A percentile compares a stretch with the other conserved stretches of the same genome.
phyloP scores from a whole-genome alignment of 306 rosid species.

The Dryas drummondii region DNA sequence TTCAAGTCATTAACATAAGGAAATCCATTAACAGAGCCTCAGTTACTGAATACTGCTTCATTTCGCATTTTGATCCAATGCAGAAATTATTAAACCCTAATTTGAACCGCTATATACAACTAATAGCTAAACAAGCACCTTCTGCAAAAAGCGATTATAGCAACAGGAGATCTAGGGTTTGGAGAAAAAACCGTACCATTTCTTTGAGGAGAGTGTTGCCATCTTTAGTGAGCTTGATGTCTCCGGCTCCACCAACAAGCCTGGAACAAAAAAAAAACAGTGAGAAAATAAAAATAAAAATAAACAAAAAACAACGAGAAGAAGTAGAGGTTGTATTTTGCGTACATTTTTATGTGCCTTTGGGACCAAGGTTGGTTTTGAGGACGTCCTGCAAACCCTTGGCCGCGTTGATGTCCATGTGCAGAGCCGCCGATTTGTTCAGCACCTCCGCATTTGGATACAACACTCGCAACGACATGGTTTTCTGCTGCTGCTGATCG shows the following conservation, averaged over 20 bases:
- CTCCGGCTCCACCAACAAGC: constrained; percentile 98
- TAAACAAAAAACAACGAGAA: neutral
- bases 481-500: neutral
- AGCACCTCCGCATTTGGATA: constrained; percentile 98
- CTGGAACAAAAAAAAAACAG: constrained; percentile 28
- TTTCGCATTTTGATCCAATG: neutral
- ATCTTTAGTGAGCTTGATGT: constrained; percentile 93
- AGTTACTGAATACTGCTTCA: neutral
- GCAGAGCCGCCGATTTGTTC: constrained; percentile 93
- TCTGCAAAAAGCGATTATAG: neutral
- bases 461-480: constrained; percentile 71
- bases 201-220: constrained; percentile 95
- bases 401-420: constrained; percentile 97
- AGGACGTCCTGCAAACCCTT: constrained; percentile 95
- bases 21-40: neutral
- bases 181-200: constrained; percentile 50
- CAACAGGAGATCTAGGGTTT: constrained; percentile 27
- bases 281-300: neutral
- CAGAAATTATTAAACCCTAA: neutral
- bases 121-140: neutral
- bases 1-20: neutral
- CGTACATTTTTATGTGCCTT: constrained; percentile 88
- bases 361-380: constrained; percentile 91
- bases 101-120: neutral
- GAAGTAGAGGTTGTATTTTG: neutral